Conservation (phyloP, 176 grass and related monocot species). For the Olyra latifolia region DNA sequence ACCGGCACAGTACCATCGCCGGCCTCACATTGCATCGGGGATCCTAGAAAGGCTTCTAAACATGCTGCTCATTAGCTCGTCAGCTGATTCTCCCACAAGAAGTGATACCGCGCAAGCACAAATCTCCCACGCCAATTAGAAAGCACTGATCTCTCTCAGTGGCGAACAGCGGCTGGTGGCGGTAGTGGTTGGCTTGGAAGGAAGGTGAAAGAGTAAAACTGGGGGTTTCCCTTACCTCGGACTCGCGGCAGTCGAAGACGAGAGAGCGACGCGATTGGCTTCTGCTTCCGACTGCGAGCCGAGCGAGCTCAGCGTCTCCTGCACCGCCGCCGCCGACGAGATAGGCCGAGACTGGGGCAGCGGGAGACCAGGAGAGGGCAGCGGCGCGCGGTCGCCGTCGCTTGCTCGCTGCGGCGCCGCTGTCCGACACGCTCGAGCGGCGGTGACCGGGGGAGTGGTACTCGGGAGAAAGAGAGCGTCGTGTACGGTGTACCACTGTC, state of each 20-base stretch:
- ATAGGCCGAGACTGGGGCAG: neutral
- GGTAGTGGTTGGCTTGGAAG: neutral
- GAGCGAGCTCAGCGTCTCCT: neutral
- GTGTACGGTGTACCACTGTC: too few species aligned
- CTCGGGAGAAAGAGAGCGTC: neutral
- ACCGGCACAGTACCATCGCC: neutral
- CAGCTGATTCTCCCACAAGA: neutral
- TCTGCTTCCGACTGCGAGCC: conserved; percentile 14
- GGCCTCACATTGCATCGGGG: neutral
- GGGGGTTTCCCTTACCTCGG: neutral
- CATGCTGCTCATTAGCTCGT: too few species aligned
- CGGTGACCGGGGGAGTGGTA: neutral
- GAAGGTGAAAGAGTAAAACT: conserved; percentile 1
- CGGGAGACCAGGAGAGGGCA: neutral
- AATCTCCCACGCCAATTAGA: conserved; percentile 4
- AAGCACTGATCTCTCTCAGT: neutral
- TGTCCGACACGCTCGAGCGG: neutral
- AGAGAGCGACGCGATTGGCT: neutral
- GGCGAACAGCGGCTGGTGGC: neutral
- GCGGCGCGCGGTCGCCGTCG: neutral
- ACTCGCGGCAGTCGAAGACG: neutral
- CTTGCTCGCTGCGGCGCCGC: neutral
- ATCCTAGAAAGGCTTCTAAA: neutral
- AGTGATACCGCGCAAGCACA: neutral
- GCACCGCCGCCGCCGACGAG: neutral